Evolutionary conservation across 495 filamentous ascomycete species (phyloP).

Genomic region (Xanthoparmelia taractica): DNA sequence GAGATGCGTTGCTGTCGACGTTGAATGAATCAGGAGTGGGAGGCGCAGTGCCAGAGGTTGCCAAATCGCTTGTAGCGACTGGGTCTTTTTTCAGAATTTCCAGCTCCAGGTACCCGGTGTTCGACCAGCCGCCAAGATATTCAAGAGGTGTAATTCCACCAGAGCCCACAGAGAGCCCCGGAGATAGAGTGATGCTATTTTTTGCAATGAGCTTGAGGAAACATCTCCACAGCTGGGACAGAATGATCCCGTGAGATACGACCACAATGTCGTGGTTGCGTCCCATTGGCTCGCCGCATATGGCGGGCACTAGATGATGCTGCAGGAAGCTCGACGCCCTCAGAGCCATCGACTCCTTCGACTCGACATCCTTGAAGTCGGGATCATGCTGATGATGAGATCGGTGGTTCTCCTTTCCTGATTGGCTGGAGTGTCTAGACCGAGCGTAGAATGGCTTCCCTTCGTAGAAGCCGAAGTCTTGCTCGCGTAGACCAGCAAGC

Average conservation of each 20-base stretch:
- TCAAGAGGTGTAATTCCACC: constrained; percentile 28
- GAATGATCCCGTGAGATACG: constrained; percentile 74
- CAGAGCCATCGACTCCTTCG: constrained; percentile 53
- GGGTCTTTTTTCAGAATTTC: constrained; percentile 27
- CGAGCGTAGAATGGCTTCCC: constrained; percentile 44
- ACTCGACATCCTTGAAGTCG: constrained; percentile 48
- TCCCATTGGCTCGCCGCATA: constrained; percentile 32
- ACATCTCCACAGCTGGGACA: constrained; percentile 56
- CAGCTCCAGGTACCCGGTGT: constrained; percentile 56
- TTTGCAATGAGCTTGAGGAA: constrained; percentile 49
- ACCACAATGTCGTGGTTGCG: constrained; percentile 46
- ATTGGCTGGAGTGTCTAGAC: constrained; percentile 16
- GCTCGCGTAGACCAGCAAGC: constrained; percentile 55
- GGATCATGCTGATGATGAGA: constrained; percentile 27
- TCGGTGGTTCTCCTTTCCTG: constrained; percentile 25
- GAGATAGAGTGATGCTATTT: constrained; percentile 30
- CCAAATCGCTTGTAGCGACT: neutral
- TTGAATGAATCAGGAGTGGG: neutral
- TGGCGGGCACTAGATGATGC: constrained; percentile 48
- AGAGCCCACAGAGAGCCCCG: constrained; percentile 20
- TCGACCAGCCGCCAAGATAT: constrained; percentile 53
- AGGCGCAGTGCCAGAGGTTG: neutral
- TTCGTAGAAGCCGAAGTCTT: constrained; percentile 64
- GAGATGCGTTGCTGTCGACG: neutral
- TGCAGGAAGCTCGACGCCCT: constrained; percentile 58